Base-by-base conservation (phyloP, 208 protist genomes). In the Endotrypanum monterogeii region DNA sequence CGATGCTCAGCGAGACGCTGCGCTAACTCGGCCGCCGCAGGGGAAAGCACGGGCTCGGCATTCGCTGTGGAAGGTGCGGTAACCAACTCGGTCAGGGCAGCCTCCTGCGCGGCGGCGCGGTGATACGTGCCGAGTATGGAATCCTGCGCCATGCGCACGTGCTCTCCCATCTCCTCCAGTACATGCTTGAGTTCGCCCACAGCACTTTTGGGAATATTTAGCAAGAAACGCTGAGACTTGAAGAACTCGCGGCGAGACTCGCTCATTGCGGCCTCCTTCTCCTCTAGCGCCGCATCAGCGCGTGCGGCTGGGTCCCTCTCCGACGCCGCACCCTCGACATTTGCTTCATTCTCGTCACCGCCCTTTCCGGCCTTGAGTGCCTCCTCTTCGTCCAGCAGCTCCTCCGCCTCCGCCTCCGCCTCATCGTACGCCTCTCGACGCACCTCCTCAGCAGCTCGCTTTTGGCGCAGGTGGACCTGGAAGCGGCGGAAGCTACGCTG, bases 171-270 rank as follows among this genome's bases (percentile, higher is more conserved):
- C 39, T 85, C 79, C 50, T 82, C 35, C 67, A 96, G 80, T 60
- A 71, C 58, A 25, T 57, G 62, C 89, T 94, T 94, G 61, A 94
- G 79, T 12, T 72, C 52, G 0, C 90, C 92, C 41, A 94, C 71
- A 48, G 87, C 74, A 1, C 76, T 71, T 82, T 95, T 95, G 46
- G 85, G 76, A 8, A 95, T 78, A 6, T 60, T 58, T n/a, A 85
- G 78, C 66, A 97, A 80, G 68, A 95, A 94, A n/a, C 85, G 84
- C 76, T 95, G 90, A 6, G 89, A 68, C 39, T 79, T 76, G 80
- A 87, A 94, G 69, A 94, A 94, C 46, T 85, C 82, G 0, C 71
- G 68, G 14, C 89, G 83, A 25, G 84, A 67, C 52, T 93, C 89
- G 35, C 71, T 67, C 50, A 91, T 67, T 23, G 56, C 77, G 25